These are phyloP conservation scores for Plectranthus barbatus DNA, from an alignment of 257 asterid genomes.

Conservation along the genomic window DNA sequence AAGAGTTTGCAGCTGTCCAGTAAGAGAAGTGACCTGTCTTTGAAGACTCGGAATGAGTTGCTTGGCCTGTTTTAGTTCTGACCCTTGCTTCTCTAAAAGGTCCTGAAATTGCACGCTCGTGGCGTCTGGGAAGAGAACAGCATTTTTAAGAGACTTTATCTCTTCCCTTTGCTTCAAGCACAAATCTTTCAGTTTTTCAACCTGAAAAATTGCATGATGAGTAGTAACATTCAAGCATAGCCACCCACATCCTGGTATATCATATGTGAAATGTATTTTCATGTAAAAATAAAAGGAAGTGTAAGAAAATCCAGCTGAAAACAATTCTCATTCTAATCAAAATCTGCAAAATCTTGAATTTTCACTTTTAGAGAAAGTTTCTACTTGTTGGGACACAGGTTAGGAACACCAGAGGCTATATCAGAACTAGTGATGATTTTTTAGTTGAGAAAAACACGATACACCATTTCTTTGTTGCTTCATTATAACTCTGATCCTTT, in stretches of 20 bases:
- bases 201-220: conserved; percentile 37
- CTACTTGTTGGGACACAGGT: too few relatives aligned
- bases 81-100: conserved; percentile 59
- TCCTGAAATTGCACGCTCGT: conserved; percentile 53
- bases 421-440: too few relatives aligned
- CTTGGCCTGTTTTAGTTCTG: conserved; percentile 79
- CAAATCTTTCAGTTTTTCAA: conserved; percentile 86
- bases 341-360: too few relatives aligned
- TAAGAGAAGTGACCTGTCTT: conserved; percentile 85
- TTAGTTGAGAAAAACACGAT: too few relatives aligned
- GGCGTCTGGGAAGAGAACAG: conserved; percentile 72
- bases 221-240: not conserved
- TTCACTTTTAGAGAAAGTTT: too few relatives aligned
- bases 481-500: too few relatives aligned
- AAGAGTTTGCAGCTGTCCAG: conserved; percentile 75
- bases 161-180: conserved; percentile 97
- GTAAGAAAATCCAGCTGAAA: too few relatives aligned
- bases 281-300: too few relatives aligned
- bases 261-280: not conserved
- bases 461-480: too few relatives aligned
- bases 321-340: too few relatives aligned
- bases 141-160: conserved; percentile 71
- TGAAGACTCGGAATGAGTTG: conserved; percentile 85
- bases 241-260: too few relatives aligned
- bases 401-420: too few relatives aligned